phyloP scores from a whole-genome alignment of 1,284 basidiomycete species.

The Cryptococcus floricola region DNA sequence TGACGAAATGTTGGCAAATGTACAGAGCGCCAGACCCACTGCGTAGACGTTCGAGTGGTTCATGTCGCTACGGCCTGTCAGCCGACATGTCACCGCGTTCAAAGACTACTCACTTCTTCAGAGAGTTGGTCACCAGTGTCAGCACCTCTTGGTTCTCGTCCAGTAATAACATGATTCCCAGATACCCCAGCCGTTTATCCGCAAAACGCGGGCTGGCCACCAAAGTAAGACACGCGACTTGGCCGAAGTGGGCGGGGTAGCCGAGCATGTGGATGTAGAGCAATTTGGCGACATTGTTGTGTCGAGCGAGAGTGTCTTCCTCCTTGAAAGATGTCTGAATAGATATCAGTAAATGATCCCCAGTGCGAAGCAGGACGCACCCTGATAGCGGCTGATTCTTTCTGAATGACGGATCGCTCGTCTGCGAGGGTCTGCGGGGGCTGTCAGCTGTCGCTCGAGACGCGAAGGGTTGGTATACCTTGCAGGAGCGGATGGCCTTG shows the following conservation, averaged over 20 bases:
- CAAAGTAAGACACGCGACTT: constrained; percentile 98
- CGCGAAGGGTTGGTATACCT: constrained; percentile 54
- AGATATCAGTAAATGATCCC: not conserved
- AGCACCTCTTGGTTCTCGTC: constrained; percentile 98
- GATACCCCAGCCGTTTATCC: constrained; percentile 94
- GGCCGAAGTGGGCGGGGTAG: constrained; percentile 97
- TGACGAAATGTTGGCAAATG: constrained; percentile 97
- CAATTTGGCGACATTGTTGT: constrained; percentile 97
- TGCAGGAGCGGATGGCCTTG: constrained; percentile 90
- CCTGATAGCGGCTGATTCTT: constrained; percentile 95
- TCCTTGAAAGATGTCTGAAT: constrained; percentile 83
- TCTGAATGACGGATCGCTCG: constrained; percentile 94
- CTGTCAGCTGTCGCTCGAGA: not conserved
- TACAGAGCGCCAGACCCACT: constrained; percentile 93
- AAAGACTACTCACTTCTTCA: constrained; percentile 79
- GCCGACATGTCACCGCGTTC: not conserved
- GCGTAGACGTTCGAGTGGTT: constrained; percentile 99
- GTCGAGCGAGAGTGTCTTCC: constrained; percentile 86
- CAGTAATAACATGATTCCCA: constrained; percentile 95
- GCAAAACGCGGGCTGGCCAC: constrained; percentile 96
- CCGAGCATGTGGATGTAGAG: constrained; percentile 99
- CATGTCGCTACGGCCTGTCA: constrained; percentile 73
- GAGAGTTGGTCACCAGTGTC: constrained; percentile 93
- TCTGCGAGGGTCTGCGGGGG: constrained; percentile 84
- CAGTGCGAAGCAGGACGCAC: constrained; percentile 20